phyloP scores from a whole-genome alignment of 805 yeast genomes.

The Blastobotrys mokoenaii region DNA sequence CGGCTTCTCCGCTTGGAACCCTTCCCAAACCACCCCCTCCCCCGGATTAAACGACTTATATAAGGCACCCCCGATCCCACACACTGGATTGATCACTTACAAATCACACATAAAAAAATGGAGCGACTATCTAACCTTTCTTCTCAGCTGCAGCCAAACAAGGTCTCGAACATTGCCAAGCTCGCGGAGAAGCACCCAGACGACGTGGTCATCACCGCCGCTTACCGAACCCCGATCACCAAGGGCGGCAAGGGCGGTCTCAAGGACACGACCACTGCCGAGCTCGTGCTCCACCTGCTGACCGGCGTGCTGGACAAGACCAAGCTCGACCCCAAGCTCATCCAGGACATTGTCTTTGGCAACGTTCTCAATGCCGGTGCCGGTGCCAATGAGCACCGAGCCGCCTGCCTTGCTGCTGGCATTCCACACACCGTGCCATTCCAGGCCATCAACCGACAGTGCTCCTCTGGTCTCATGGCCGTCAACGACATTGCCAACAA shows the following conservation, averaged over 20 bases:
- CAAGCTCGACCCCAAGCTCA: constrained; percentile 43
- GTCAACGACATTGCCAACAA: constrained; percentile 84
- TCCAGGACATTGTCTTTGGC: constrained; percentile 85
- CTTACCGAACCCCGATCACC: constrained; percentile 84
- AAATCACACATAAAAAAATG: constrained; percentile 17
- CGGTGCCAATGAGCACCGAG: constrained; percentile 91
- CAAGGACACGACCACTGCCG: constrained; percentile 77
- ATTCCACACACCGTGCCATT: constrained; percentile 75
- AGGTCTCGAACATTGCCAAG: constrained; percentile 26
- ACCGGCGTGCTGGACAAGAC: constrained; percentile 49
- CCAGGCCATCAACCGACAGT: constrained; percentile 82
- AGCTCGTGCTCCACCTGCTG: constrained; percentile 58
- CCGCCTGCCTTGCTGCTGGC: constrained; percentile 86
- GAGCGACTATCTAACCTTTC: constrained; percentile 27
- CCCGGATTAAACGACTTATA: no score
- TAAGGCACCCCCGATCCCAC: no score
- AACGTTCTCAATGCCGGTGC: constrained; percentile 89
- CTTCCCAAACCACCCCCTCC: no score
- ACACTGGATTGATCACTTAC: no score
- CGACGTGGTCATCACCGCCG: constrained; percentile 85
- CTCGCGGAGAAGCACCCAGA: constrained; percentile 56
- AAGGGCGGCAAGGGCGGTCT: constrained; percentile 83
- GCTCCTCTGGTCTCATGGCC: constrained; percentile 91
- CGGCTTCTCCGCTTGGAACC: no score
- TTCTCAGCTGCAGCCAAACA: constrained; percentile 25